Base-by-base conservation (phyloP, 1,284 basidiomycete genomes). In the Trametes hirsuta region DNA sequence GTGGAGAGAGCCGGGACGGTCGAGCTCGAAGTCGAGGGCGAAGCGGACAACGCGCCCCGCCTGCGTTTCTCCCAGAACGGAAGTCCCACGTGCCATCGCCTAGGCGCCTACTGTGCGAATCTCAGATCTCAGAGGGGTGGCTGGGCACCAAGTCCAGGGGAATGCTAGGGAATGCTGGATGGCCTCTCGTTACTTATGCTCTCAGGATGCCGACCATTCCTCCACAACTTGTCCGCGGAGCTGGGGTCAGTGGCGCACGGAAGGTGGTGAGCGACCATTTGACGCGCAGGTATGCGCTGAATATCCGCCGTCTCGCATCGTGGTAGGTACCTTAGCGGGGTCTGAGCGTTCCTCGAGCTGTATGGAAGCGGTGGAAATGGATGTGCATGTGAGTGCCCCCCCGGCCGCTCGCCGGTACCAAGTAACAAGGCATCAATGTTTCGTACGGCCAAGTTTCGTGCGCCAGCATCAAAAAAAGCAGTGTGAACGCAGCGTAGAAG, bases 21-120 rank as follows among this genome's bases (percentile, higher is more conserved):
- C 21, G 35, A 57, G 24, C 30, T 49, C 46, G 51, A 30, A 49
- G 45, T 53, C 52, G 47, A 59, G 52, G 40, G 44, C 47, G 25
- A 47, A 53, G 46, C 52, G 45, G 51, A 54, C 52, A 50, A 50
- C 52, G 52, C 52, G 51, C 50, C 45, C 40, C n/a, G 36, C 21
- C 42, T 57, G 55, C 41, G 49, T 46, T 57, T 49, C 55, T 57
- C 39, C 56, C 56, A 45, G 37, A 58, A 58, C 47, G 56, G 56
- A 52, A 52, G 44, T 18, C 10, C 37, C 56, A 58, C 56, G 56
- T 52, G 56, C 18, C 49, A 41, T 39, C 8, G 39, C 11, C n/a
- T 10, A 1, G 10, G 42, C 42, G 30, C 8, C 30, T 30, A 30
- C 30, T 30, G 4, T 30, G 30, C 30, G 30, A n/a, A 44, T 44